Evolutionary conservation across 1,284 basidiomycete species (phyloP).

Genomic region (Leccinum glutinopallens): DNA sequence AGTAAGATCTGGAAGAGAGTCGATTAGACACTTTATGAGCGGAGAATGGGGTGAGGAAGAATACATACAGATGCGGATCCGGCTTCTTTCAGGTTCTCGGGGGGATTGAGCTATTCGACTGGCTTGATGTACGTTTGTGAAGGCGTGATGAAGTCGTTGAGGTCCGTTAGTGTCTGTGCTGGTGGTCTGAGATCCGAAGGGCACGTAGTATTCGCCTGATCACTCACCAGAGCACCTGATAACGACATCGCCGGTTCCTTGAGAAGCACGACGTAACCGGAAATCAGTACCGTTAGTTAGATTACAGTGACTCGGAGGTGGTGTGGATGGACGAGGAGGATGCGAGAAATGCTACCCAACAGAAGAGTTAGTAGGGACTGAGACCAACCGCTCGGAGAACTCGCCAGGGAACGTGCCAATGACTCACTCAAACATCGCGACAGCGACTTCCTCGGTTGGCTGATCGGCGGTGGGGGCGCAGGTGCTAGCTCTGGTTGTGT

Average conservation of each 20-base stretch:
- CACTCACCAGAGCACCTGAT: slow-evolving; percentile 83
- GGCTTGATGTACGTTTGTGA: slow-evolving; percentile 99
- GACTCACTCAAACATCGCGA: slow-evolving; percentile 77
- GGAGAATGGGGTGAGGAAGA: slow-evolving; percentile 4
- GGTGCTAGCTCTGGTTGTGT: slow-evolving; percentile 22
- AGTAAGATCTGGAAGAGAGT: slow-evolving; percentile 78
- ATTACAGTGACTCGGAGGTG: not conserved
- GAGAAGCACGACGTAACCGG: not conserved
- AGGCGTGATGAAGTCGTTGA: slow-evolving; percentile 98
- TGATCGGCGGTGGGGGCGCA: slow-evolving; percentile 40
- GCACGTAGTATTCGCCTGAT: not conserved
- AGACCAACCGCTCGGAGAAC: too few relatives aligned
- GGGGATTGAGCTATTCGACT: slow-evolving; percentile 66
- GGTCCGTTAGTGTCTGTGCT: slow-evolving; percentile 82
- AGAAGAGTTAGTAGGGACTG: too few relatives aligned
- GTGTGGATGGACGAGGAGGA: too few relatives aligned
- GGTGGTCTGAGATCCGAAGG: slow-evolving; percentile 2
- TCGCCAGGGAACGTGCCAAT: not conserved
- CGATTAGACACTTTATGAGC: slow-evolving; percentile 53
- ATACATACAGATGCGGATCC: slow-evolving; percentile 61
- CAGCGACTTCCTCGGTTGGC: slow-evolving; percentile 53
- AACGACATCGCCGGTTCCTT: slow-evolving; percentile 66
- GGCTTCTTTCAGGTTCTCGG: slow-evolving; percentile 44
- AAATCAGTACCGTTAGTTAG: not conserved
- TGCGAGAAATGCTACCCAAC: too few relatives aligned